Base-by-base conservation (phyloP, 345 rosid species). In the Murraya paniculata region DNA sequence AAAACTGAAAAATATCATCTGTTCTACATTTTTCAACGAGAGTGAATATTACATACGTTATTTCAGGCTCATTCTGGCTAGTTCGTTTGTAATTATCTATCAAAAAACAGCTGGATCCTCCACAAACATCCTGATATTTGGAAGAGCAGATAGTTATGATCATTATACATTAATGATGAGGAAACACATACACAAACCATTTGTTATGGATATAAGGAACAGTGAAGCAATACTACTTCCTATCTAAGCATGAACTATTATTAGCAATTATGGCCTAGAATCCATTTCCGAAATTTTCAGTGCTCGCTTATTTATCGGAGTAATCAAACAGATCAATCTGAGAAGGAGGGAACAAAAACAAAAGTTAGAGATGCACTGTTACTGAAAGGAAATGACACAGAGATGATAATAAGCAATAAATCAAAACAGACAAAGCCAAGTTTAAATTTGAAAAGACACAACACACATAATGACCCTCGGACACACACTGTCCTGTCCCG, bases 61-160 rank as follows among this genome's bases (percentile, higher is more conserved):
- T 91, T 85, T 95, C 91, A 81, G 91, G 93, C 64, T 86, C 90
- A 85, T 45, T 65, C 79, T 53, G 66, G 80, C 76, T 79, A 4
- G 82, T 67, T 2, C 66, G 77, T 59, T 82, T 38, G 82, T 77
- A 76, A 86, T 92, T 89, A 41, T 84, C 83, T 72, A 95, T 86
- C 66, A 88, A 35, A 84, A 91, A 95, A 85, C 97, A 95, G 83
- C 88, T 87, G 50, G 66, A 73, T 57, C 96, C 97, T 66, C 92
- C 88, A 78, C 98, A 95, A 80, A 73, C 88, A 82, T 93, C 98
- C 98, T 93, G 91, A 65, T 73, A 71, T 57, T 69, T 38, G 68
- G 28, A 82, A 78, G 48, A n/a, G 65, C 78, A 74, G 79, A 82
- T 62, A 45, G 72, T 83, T 66, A 83, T 67, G 21, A 13, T 39